phyloP scores from a whole-genome alignment of 768 basidiomycete species.

The Lactarius quietus region DNA sequence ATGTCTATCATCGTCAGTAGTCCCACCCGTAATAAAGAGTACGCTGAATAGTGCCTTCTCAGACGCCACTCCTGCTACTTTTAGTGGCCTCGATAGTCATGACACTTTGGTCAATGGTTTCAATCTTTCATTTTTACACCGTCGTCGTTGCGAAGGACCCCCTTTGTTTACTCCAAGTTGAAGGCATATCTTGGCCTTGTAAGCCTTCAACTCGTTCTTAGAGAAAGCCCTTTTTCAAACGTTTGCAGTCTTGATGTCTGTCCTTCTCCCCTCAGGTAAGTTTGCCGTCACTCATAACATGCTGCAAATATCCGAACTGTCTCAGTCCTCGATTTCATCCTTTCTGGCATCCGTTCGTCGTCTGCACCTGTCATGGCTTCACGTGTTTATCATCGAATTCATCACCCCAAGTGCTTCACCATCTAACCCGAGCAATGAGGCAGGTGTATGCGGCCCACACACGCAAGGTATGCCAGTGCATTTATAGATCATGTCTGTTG shows the following conservation, averaged over 20 bases:
- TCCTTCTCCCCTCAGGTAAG: neutral
- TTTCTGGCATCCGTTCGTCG: neutral
- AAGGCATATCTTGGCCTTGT: conserved; percentile 12
- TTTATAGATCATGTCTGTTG: neutral
- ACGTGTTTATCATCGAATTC: neutral
- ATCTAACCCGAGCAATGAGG: neutral
- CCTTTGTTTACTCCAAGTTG: neutral
- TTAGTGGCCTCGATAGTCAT: neutral
- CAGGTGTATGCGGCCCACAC: neutral
- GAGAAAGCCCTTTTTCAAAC: neutral
- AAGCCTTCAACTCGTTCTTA: neutral
- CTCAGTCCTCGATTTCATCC: neutral
- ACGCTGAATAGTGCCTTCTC: neutral
- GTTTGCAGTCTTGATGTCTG: neutral
- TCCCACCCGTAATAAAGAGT: neutral
- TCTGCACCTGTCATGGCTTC: neutral
- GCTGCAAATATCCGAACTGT: neutral
- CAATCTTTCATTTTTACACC: neutral
- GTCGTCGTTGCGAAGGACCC: neutral
- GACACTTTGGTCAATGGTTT: neutral
- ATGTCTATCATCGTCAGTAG: conserved; percentile 2
- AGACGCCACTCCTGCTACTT: conserved; percentile 12
- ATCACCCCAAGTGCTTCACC: neutral
- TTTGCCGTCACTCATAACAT: neutral
- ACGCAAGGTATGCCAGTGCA: conserved; percentile 2